A percentile compares a stretch with the other conserved stretches of the same genome.
Conservation (phyloP, 805 yeast species). For the Myxozyma melibiosi region DNA sequence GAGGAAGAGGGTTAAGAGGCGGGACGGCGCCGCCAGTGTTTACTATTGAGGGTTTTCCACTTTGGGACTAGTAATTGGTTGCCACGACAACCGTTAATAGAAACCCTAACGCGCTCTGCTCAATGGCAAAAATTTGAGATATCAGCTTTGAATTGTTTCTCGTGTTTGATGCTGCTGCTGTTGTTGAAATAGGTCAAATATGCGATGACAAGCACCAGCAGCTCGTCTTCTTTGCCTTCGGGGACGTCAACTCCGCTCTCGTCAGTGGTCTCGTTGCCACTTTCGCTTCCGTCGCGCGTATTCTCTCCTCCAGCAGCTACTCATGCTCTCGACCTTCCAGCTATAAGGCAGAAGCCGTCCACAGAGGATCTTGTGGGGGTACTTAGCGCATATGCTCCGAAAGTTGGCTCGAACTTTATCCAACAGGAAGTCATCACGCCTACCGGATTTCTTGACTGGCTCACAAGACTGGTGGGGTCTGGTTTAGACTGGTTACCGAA, state of each 20-base stretch:
- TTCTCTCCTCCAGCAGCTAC: constrained; percentile 13
- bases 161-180: no score
- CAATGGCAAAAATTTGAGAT: background rate
- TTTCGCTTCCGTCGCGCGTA: constrained; percentile 14
- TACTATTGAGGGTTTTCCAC: constrained; percentile 2
- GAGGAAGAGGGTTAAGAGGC: background rate
- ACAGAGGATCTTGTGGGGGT: constrained; percentile 10
- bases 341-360: constrained; percentile 8
- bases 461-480: constrained; percentile 21
- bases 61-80: constrained; percentile 8
- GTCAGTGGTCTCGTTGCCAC: constrained; percentile 19
- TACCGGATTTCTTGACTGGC: constrained; percentile 25
- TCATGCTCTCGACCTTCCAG: constrained; percentile 29
- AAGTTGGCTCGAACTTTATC: background rate
- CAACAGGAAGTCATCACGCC: constrained; percentile 1
- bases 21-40: constrained; percentile 6
- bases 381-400: background rate
- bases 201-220: constrained; percentile 6
- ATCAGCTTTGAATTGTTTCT: background rate
- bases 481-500: constrained; percentile 19
- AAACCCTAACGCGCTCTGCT: background rate
- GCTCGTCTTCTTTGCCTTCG: background rate
- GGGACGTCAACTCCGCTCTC: constrained; percentile 4
- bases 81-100: constrained; percentile 9
- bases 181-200: background rate